A percentile compares a stretch with the other conserved stretches of the same genome.
phyloP scores from a whole-genome alignment of 495 filamentous ascomycete genomes.

The Penicillium bialowiezense region DNA sequence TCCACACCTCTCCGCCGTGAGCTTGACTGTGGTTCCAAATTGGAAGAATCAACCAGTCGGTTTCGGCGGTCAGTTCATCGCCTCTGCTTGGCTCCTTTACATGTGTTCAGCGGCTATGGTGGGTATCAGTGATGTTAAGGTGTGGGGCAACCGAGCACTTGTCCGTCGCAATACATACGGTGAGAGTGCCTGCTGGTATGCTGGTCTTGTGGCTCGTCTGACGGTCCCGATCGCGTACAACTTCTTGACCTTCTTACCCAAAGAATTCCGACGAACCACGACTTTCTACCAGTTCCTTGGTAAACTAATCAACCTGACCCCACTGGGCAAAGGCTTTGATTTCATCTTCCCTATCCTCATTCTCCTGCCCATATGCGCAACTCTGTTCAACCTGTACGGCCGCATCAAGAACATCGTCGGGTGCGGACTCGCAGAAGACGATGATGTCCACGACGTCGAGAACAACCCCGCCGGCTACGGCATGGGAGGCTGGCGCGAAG shows the following conservation, averaged over 20 bases:
- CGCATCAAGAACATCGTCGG: conserved; percentile 73
- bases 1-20: conserved; percentile 76
- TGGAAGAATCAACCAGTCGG: conserved; percentile 66
- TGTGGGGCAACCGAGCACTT: conserved; percentile 91
- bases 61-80: conserved; percentile 78
- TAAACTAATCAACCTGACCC: conserved; percentile 76
- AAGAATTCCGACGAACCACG: conserved; percentile 61
- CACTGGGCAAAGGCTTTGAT: conserved; percentile 79
- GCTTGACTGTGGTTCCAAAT: conserved; percentile 80
- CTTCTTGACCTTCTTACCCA: conserved; percentile 83
- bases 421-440: conserved; percentile 71
- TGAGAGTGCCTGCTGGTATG: conserved; percentile 93
- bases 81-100: conserved; percentile 87
- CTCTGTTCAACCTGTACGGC: conserved; percentile 83
- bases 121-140: conserved; percentile 82
- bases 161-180: conserved; percentile 87
- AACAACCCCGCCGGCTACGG: conserved; percentile 64
- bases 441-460: conserved; percentile 65
- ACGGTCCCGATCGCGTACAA: conserved; percentile 93
- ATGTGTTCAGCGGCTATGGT: conserved; percentile 85
- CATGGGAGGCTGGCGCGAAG: conserved; percentile 87
- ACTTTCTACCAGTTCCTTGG: conserved; percentile 88
- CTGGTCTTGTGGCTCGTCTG: conserved; percentile 81
- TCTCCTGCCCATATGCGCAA: conserved; percentile 76
- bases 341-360: conserved; percentile 85